phyloP scores from a whole-genome alignment of 495 filamentous ascomycete species.

The Daldinia childiae region DNA sequence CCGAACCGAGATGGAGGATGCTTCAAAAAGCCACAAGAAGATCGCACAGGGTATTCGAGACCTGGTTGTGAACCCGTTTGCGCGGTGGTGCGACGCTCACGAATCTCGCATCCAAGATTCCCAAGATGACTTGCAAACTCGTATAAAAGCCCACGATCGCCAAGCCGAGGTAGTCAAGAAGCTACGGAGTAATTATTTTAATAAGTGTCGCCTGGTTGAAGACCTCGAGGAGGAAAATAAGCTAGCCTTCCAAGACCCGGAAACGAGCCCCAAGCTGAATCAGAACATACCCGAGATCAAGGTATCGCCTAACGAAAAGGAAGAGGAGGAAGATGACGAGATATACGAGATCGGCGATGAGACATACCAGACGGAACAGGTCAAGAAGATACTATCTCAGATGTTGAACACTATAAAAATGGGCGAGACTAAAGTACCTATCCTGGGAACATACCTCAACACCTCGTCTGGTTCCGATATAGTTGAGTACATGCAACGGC shows the following conservation, averaged over 20 bases:
- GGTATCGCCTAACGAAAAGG: constrained; percentile 57
- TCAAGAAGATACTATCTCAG: constrained; percentile 88
- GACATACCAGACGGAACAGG: constrained; percentile 79
- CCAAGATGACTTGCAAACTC: constrained; percentile 87
- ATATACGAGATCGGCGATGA: constrained; percentile 91
- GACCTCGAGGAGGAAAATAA: constrained; percentile 99
- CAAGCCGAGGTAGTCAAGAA: constrained; percentile 91
- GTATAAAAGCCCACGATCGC: constrained; percentile 91
- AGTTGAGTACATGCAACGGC: constrained; percentile 89
- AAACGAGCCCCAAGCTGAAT: constrained; percentile 58
- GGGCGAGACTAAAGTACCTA: constrained; percentile 91
- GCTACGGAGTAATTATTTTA: constrained; percentile 94
- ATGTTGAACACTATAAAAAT: constrained; percentile 88
- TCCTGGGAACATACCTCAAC: constrained; percentile 93
- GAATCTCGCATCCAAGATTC: constrained; percentile 89
- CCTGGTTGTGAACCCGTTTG: constrained; percentile 91
- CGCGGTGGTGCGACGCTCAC: constrained; percentile 94
- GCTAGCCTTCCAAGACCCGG: constrained; percentile 90
- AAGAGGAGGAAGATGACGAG: constrained; percentile 70
- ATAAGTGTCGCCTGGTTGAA: constrained; percentile 95
- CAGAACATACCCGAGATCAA: constrained; percentile 66
- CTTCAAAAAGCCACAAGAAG: constrained; percentile 88
- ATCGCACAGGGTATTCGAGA: constrained; percentile 96
- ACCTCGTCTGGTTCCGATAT: constrained; percentile 90
- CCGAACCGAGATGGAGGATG: constrained; percentile 92